Evolutionary conservation across 2,329 filamentous ascomycete species (phyloP), one percentile per base, ranked within the genome.

Genomic region (Arthroderma sp.): DNA sequence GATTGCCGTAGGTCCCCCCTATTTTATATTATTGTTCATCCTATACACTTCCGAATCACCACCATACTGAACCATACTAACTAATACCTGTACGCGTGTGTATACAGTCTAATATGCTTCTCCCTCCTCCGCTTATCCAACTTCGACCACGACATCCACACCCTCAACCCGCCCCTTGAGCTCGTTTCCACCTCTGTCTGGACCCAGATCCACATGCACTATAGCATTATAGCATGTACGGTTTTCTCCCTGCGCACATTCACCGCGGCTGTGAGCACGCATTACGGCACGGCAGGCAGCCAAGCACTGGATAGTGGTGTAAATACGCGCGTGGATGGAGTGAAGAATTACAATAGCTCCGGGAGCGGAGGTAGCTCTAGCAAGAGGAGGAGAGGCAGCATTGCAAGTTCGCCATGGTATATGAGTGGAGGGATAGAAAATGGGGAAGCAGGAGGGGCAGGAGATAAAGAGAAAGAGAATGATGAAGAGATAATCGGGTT

Each of bases 241-340:
- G 53, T 61, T 5, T 63, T 64, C 49, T 61, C 55, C 42, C 54
- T 65, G 1, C 55, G 60, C 0, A 58, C 61, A 0, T 64, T 65
- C 45, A 60, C 64, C 53, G 55, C 54, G 6, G 60, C 60, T 5
- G 59, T 62, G 6, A 61, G 59, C 41, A 62, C 59, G 1, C 59
- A 60, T 31, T 63, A 62, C 33, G 60, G 60, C 4, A 61, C 56
- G 4, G 58, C 58, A 3, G 60, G 60, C 0, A 56, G 60, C 38
- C 54, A 55, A 4, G 30, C 42, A 15, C 29, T 44, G 3, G 57
- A 51, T 45, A 55, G 52, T 34, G 53, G 52, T 28, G 49, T 44
- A 1, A 58, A 45, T 7, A 40, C 29, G 15, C 15, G 15, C 15
- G 15, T 22, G 15, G 15, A 22, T 22, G 15, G 15, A 22, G 15